A percentile compares a stretch with the other conserved stretches of the same genome.
These are phyloP conservation scores for Fusarium sp. DNA, from an alignment of 2,329 filamentous ascomycete genomes.

Conservation along the genomic window DNA sequence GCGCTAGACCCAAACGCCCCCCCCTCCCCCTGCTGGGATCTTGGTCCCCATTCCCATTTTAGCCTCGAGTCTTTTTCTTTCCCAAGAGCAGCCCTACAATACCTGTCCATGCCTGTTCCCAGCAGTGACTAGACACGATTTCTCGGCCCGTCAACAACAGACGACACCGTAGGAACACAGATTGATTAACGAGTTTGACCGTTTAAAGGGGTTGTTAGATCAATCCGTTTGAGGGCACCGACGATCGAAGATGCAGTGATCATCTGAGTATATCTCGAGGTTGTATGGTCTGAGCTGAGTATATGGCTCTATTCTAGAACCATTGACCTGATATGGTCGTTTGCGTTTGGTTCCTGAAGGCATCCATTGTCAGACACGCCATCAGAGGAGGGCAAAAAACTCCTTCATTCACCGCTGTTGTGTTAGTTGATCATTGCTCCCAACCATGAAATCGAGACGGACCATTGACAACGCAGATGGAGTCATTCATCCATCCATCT, in stretches of 20 bases:
- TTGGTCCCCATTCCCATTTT: constrained; percentile 9
- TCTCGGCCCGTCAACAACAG: constrained; percentile 5
- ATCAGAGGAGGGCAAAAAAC: constrained; percentile 4
- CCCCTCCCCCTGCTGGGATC: constrained; percentile 20
- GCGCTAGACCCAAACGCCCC: constrained; percentile 7
- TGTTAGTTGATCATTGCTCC: constrained; percentile 7
- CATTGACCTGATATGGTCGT: not conserved
- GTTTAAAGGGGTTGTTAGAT: not conserved
- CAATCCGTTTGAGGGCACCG: constrained; percentile 6
- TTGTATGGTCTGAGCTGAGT: constrained; percentile 25
- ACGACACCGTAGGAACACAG: not conserved
- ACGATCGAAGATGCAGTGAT: constrained; percentile 17
- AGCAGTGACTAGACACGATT: not conserved
- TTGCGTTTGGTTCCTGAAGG: constrained; percentile 1
- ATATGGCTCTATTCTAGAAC: constrained; percentile 5
- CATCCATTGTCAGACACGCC: not conserved
- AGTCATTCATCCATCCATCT: constrained; percentile 31
- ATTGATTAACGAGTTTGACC: constrained; percentile 9
- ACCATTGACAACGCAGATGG: constrained; percentile 25
- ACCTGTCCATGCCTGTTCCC: not conserved
- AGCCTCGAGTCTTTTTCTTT: not conserved
- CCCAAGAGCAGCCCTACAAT: constrained; percentile 4
- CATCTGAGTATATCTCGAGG: constrained; percentile 31
- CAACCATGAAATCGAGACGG: constrained; percentile 25
- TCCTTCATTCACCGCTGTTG: constrained; percentile 30